These are phyloP conservation scores for Hemisphaericaspora subhashii DNA, from an alignment of 1,139 yeast species.

Conservation along the genomic window DNA sequence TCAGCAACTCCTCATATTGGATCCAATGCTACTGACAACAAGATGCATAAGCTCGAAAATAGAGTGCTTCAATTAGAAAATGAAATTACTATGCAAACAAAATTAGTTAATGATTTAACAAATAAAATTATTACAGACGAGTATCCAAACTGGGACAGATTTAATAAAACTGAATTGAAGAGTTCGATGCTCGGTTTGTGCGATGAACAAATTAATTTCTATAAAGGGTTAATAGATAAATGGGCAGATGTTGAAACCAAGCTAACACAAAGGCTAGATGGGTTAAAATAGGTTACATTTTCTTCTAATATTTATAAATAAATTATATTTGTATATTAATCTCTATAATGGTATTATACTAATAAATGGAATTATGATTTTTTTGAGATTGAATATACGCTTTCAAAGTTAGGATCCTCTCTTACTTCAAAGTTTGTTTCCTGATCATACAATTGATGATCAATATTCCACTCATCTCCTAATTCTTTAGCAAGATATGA, in stretches of 20 bases:
- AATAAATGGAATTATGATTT: background rate
- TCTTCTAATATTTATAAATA: slow-evolving; percentile 1
- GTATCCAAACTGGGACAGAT: slow-evolving; percentile 77
- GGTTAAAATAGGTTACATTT: slow-evolving; percentile 18
- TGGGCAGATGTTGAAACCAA: slow-evolving; percentile 65
- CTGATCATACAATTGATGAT: slow-evolving; percentile 41
- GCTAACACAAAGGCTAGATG: slow-evolving; percentile 40
- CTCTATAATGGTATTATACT: background rate
- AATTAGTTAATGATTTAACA: slow-evolving; percentile 55
- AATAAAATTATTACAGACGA: slow-evolving; percentile 76
- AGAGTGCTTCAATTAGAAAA: slow-evolving; percentile 38
- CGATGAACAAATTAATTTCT: slow-evolving; percentile 74
- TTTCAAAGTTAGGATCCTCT: slow-evolving; percentile 9
- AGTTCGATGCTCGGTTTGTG: slow-evolving; percentile 68
- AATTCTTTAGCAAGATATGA: slow-evolving; percentile 57
- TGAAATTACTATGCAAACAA: slow-evolving; percentile 58
- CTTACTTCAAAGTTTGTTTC: slow-evolving; percentile 15
- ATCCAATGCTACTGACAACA: slow-evolving; percentile 37
- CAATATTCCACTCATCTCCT: slow-evolving; percentile 57
- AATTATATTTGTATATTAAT: background rate
- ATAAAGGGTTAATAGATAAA: slow-evolving; percentile 65
- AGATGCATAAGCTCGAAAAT: slow-evolving; percentile 32
- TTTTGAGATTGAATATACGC: slow-evolving; percentile 1
- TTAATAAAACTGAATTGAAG: slow-evolving; percentile 77
- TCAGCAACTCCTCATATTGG: slow-evolving; percentile 46